phyloP scores from a whole-genome alignment of 2,329 filamentous ascomycete species.

The Cladophialophora chaetospira region DNA sequence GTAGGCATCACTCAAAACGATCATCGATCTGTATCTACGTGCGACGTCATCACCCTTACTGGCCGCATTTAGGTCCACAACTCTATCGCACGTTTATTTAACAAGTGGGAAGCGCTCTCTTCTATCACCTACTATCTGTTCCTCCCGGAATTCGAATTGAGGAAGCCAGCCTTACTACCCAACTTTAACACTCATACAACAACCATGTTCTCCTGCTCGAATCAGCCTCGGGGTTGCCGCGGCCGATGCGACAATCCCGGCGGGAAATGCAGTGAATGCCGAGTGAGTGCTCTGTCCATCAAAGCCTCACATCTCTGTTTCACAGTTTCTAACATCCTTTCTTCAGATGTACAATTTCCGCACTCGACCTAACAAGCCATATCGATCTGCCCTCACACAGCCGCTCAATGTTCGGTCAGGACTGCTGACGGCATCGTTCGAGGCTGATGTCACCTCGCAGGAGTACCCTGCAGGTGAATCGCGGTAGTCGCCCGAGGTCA shows the following conservation, averaged over 20 bases:
- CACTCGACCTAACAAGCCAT: conserved; percentile 41
- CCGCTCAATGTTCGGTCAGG: conserved; percentile 42
- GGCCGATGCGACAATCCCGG: conserved; percentile 48
- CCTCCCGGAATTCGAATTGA: background rate
- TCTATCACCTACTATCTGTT: background rate
- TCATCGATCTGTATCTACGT: background rate
- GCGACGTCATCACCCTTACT: background rate
- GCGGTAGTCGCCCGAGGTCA: background rate
- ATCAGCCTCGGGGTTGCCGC: conserved; percentile 51
- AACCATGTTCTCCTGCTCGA: conserved; percentile 51
- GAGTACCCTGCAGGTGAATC: conserved; percentile 23
- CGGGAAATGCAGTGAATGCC: conserved; percentile 48
- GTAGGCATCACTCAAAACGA: background rate
- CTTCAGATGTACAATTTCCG: conserved; percentile 30
- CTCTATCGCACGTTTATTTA: too few relatives aligned
- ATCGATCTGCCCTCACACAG: conserved; percentile 45
- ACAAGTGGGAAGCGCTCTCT: too few relatives aligned
- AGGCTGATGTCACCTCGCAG: conserved; percentile 29
- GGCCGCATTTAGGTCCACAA: too few relatives aligned
- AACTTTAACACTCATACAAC: background rate
- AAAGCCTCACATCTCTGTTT: background rate
- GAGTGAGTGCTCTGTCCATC: conserved; percentile 40
- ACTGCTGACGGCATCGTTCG: conserved; percentile 35
- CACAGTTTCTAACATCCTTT: conserved; percentile 17
- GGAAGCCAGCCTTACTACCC: too few relatives aligned